Evolutionary conservation across 23 red algal genomes (phyloP).

Genomic region (Cyanidioschyzon merolae): DNA sequence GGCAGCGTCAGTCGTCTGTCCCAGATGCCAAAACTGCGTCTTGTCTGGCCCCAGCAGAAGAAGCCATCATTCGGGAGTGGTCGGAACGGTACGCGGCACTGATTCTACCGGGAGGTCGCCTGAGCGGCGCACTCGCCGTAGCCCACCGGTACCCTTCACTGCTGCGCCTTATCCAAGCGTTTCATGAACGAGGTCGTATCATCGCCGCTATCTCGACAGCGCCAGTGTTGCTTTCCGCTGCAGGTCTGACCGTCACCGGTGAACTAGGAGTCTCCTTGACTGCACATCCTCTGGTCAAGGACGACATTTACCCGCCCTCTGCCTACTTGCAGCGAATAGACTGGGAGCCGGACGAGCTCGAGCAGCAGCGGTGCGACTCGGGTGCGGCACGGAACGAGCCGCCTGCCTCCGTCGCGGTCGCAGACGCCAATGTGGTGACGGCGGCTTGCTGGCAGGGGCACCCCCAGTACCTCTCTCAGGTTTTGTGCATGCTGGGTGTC

Average conservation of each 20-base stretch:
- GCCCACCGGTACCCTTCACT: not conserved
- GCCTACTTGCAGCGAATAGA: not conserved
- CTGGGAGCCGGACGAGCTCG: not conserved
- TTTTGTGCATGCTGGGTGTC: conserved; percentile 3
- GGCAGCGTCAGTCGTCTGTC: not conserved
- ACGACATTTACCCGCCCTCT: conserved; percentile 14
- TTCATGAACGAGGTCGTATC: not conserved
- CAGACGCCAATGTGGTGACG: conserved; percentile 9
- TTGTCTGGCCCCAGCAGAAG: not conserved
- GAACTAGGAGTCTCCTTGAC: not conserved
- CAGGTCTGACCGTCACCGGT: not conserved
- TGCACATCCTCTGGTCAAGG: conserved; percentile 5
- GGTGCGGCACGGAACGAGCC: not conserved
- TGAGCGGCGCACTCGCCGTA: not conserved
- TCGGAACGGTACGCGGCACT: not conserved
- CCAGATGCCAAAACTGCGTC: not conserved
- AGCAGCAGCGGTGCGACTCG: not conserved
- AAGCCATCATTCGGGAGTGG: not conserved
- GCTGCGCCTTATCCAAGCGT: not conserved
- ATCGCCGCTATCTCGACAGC: conserved; percentile 10
- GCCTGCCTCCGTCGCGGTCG: not conserved
- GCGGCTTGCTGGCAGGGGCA: conserved; percentile 11
- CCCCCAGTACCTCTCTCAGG: conserved; percentile 17
- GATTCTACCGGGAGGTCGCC: not conserved
- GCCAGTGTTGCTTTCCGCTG: not conserved